Conservation (phyloP, 495 filamentous ascomycete genomes). For the Margaritispora aquatica region DNA sequence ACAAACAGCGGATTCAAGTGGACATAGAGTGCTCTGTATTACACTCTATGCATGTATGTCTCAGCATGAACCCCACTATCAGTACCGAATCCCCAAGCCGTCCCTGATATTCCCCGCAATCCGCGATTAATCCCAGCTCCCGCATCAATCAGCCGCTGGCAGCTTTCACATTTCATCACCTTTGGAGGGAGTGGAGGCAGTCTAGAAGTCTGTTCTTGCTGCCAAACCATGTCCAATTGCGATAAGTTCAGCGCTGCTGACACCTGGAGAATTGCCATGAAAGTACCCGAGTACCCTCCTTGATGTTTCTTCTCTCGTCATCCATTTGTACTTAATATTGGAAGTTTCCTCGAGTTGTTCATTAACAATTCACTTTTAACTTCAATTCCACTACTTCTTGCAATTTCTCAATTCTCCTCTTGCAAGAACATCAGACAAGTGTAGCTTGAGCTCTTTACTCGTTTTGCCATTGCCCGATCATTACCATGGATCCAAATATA, state of each 20-base stretch:
- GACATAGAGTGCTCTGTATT: neutral
- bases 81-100: neutral
- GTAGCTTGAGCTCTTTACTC: no score
- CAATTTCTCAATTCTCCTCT: no score
- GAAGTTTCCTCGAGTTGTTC: neutral
- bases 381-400: neutral
- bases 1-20: neutral
- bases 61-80: neutral
- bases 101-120: neutral
- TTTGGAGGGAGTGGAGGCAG: no score
- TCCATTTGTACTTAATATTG: neutral
- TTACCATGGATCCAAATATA: slow-evolving; percentile 18
- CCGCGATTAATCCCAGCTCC: neutral
- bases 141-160: slow-evolving; percentile 3
- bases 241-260: neutral
- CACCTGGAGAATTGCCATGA: neutral
- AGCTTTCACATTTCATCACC: neutral
- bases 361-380: neutral
- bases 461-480: neutral
- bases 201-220: neutral
- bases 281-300: neutral
- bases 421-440: no score
- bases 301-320: neutral
- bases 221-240: neutral
- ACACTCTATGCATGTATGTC: neutral